A percentile compares a stretch with the other conserved stretches of the same genome.
phyloP scores from a whole-genome alignment of 176 grass and related monocot species.

The Lolium multiflorum region DNA sequence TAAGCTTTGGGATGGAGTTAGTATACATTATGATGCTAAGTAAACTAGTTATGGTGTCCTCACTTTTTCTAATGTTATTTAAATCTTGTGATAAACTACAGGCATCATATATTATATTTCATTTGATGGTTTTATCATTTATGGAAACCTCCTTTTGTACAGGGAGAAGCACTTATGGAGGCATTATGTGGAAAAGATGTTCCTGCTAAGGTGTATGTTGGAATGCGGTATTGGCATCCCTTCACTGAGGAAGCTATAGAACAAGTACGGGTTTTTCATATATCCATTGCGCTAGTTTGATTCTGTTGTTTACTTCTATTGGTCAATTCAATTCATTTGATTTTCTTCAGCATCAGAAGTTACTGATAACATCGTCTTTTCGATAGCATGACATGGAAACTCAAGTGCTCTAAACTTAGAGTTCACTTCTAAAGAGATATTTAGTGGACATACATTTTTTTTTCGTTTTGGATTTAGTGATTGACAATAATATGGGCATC shows the following conservation, averaged over 20 bases:
- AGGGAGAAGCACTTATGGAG: conserved; percentile 90
- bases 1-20: too few species aligned
- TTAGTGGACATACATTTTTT: background rate
- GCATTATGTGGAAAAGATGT: conserved; percentile 87
- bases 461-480: conserved; percentile 10
- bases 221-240: conserved; percentile 99
- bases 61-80: conserved; percentile 17
- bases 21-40: conserved; percentile 7
- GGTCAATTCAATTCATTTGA: conserved; percentile 17
- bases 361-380: conserved; percentile 3
- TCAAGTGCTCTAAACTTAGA: background rate
- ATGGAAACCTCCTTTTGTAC: conserved; percentile 31
- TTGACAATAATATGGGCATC: conserved; percentile 15
- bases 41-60: conserved; percentile 28
- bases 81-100: conserved; percentile 15
- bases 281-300: conserved; percentile 6
- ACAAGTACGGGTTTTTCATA: conserved; percentile 60
- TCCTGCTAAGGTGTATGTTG: conserved; percentile 95
- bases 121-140: conserved; percentile 46
- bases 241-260: conserved; percentile 99
- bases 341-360: conserved; percentile 13
- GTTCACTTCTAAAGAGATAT: conserved; percentile 22
- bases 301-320: conserved; percentile 35
- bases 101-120: conserved; percentile 8
- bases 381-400: background rate